Evolutionary conservation across 768 basidiomycete species (phyloP).

Genomic region (Serendipita sp.): DNA sequence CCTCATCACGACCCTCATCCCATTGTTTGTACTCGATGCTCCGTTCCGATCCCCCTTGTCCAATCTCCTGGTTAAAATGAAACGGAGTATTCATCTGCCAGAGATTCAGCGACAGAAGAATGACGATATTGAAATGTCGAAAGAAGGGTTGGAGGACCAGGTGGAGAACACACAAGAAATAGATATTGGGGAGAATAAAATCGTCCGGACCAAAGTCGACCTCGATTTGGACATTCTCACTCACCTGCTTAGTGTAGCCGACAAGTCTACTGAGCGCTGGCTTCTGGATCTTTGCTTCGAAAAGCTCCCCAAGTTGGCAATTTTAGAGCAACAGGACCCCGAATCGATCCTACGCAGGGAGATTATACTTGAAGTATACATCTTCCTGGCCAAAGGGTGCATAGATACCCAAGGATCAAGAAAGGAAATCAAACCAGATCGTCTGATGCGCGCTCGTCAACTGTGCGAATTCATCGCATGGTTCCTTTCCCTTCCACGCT

Average conservation of each 20-base stretch:
- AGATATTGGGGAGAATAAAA: not conserved
- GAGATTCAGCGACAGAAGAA: not conserved
- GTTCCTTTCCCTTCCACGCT: not conserved
- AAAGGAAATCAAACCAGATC: not conserved
- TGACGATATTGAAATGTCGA: not conserved
- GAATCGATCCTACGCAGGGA: not conserved
- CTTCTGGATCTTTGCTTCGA: not conserved
- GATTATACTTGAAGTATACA: not conserved
- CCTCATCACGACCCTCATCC: not conserved
- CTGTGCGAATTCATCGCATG: not conserved
- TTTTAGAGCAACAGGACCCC: not conserved
- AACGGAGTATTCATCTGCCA: not conserved
- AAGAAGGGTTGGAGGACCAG: not conserved
- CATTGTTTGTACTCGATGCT: not conserved
- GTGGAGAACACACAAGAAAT: not conserved
- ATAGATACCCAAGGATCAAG: not conserved
- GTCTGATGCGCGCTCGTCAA: not conserved
- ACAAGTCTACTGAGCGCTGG: constrained; percentile 1
- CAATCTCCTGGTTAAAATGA: not conserved
- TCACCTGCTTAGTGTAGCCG: not conserved
- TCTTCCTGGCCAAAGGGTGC: not conserved
- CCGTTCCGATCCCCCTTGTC: not conserved
- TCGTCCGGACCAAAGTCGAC: not conserved
- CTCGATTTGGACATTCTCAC: not conserved
- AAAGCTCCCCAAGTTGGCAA: not conserved